Base-by-base conservation (phyloP, 257 asterid species). In the Asclepias syriaca region DNA sequence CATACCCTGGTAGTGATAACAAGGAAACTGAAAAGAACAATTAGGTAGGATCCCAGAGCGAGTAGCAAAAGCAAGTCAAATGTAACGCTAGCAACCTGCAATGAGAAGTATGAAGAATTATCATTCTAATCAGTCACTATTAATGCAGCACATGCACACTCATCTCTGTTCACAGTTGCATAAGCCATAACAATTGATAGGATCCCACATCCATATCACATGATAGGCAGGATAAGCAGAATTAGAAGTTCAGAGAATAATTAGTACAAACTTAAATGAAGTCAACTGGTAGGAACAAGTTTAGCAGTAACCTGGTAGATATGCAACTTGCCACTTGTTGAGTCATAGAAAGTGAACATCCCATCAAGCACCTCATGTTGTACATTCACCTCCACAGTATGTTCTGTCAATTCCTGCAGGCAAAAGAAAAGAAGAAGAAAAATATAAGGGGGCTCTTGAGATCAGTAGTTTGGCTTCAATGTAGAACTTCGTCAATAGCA, bases 51-150 rank as follows among this genome's bases (percentile, higher is more conserved):
- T 72, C 97, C 98, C 37, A 93, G 85, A 74, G 82, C 91, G 55
- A 93, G 89, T 51, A 93, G 82, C 90, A 93, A 74, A 75, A 93
- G 96, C 85, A 93, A 82, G 85, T 93, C 98, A 58, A 87, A 89
- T 27, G 96, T 89, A 80, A 93, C 96, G 27, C 98, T 93, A 18
- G 91, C 96, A 49, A 93, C 96, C 98, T 93, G 95, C 79, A 81
- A 65, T 39, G 29, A 71, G 34, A 73, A 16, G 24, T 11, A 59
- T 3, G 11, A 48, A 27, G 8, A 22, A 3, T 45, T 58, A 50
- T 59, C 54, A 65, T 11, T 2, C 64, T 24, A 37, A 34, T 2
- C 8, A 65, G 13, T 7, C 9, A 37, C 55, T 46, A 27, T 12
- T 22, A 5, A 32, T 8, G 46, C 4, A 64, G 29, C n/a, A 8